Evolutionary conservation across 208 protist genomes (phyloP), one percentile per base, ranked within the genome.

Genomic region (Crithidia mellificae): DNA sequence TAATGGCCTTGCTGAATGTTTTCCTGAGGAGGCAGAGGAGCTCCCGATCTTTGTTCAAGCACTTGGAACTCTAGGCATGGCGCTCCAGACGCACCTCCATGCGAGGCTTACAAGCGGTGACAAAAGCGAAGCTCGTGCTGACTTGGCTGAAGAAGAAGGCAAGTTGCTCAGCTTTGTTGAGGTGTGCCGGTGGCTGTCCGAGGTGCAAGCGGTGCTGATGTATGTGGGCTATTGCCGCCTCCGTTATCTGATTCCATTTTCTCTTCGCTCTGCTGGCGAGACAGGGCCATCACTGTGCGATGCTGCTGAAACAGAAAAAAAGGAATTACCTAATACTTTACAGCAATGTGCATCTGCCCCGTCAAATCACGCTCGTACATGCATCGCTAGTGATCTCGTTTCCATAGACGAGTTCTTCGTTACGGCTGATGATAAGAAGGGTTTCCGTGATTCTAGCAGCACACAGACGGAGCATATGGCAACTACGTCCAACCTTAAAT

Each of bases 121-220:
- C 43, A 25, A n/a, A 1, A 46, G 8, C 2, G 15, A 5, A 2
- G 6, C 52, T 7, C 39, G 39, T 46, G 34, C n/a, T n/a, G n/a
- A n/a, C n/a, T n/a, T 43, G 6, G 58, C n/a, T 17, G 38, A n/a
- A 7, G 36, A 47, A 4, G 44, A 47, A 15, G 38, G n/a, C n/a
- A n/a, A n/a, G n/a, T n/a, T 36, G 9, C 39, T 57, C 4, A 68
- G 46, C 2, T 1, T 41, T 17, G 22, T 25, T 9, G 55, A 72
- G 17, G 2, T 59, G 62, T 46, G 20, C 20, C 62, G 36, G 20
- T 75, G 70, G 70, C 11, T 63, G 2, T 56, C 49, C 8, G 74
- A 79, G 50, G 44, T 79, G 67, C 59, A 74, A 46, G 67, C 67
- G 8, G 25, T 74, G n/a, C 46, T 79, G 53, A 30, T 74, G 29